Conservation (phyloP, 83 land plant species). For the Thuja plicata region DNA sequence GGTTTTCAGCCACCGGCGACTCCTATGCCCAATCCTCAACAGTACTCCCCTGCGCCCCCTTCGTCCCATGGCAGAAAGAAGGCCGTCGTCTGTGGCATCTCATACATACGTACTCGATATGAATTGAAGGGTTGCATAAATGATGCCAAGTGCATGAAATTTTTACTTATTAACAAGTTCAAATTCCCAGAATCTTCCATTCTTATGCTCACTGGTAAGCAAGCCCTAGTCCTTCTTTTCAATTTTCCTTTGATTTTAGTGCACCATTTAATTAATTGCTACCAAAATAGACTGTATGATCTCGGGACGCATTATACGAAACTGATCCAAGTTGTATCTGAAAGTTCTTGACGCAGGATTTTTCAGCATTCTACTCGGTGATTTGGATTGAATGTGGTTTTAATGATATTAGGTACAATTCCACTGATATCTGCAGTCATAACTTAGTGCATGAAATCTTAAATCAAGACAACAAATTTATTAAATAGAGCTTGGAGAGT, state of each 20-base stretch:
- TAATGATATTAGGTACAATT: neutral
- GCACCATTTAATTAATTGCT: neutral
- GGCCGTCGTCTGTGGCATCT: constrained; percentile 69
- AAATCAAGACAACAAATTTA: neutral
- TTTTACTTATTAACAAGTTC: constrained; percentile 52
- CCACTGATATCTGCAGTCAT: neutral
- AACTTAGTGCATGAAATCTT: neutral
- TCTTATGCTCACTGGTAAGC: constrained; percentile 74
- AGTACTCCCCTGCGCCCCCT: constrained; percentile 30
- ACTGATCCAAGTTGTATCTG: neutral
- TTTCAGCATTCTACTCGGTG: neutral
- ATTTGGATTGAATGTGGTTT: neutral
- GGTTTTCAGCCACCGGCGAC: neutral
- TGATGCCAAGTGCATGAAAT: constrained; percentile 83
- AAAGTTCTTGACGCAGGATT: neutral
- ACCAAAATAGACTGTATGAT: neutral
- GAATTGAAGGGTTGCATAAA: constrained; percentile 77
- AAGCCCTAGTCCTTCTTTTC: neutral
- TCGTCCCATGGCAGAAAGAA: constrained; percentile 48
- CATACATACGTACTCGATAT: constrained; percentile 33
- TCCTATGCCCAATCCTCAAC: constrained; percentile 21
- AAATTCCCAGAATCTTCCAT: constrained; percentile 70
- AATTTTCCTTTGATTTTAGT: neutral
- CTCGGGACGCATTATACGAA: neutral
- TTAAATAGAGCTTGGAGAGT: neutral